These are phyloP conservation scores for Catharanthus roseus DNA, from an alignment of 257 asterid species.

Conservation along the genomic window DNA sequence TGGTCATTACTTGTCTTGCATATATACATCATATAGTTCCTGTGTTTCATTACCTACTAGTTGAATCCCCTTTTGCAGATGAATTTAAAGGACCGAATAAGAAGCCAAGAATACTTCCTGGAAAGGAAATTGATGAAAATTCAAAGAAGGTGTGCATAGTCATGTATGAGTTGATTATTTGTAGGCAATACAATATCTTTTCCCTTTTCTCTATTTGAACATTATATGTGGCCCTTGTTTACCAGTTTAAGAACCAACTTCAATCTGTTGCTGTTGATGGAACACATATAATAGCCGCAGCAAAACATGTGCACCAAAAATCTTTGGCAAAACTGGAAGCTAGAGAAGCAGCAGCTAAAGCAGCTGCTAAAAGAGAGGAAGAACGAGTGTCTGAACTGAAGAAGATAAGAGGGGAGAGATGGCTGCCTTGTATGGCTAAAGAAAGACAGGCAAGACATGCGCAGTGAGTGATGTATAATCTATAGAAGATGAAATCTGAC, in stretches of 20 bases:
- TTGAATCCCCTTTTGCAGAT: slow-evolving; percentile 21
- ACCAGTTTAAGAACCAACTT: slow-evolving; percentile 57
- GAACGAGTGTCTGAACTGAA: slow-evolving; percentile 64
- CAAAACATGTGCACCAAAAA: slow-evolving; percentile 45
- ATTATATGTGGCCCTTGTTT: slow-evolving; percentile 1
- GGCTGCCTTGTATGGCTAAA: slow-evolving; percentile 74
- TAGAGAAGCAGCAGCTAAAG: slow-evolving; percentile 56
- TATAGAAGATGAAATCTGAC: too few relatives aligned
- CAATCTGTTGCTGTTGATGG: slow-evolving; percentile 66
- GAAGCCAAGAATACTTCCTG: slow-evolving; percentile 67
- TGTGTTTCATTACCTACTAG: slow-evolving; percentile 1
- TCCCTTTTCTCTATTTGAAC: background rate
- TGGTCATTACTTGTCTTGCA: background rate
- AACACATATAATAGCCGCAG: slow-evolving; percentile 47
- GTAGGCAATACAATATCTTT: background rate
- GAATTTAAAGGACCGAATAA: slow-evolving; percentile 52
- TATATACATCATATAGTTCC: background rate
- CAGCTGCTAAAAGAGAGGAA: slow-evolving; percentile 67
- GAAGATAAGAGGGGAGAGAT: slow-evolving; percentile 68
- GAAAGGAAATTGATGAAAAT: slow-evolving; percentile 56
- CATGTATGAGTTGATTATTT: background rate
- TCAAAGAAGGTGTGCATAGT: slow-evolving; percentile 46
- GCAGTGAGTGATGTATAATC: slow-evolving; percentile 1
- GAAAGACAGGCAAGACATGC: slow-evolving; percentile 27
- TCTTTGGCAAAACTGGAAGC: slow-evolving; percentile 59